Conservation (phyloP, 1,284 basidiomycete genomes). For the Fomitopsis betulina region DNA sequence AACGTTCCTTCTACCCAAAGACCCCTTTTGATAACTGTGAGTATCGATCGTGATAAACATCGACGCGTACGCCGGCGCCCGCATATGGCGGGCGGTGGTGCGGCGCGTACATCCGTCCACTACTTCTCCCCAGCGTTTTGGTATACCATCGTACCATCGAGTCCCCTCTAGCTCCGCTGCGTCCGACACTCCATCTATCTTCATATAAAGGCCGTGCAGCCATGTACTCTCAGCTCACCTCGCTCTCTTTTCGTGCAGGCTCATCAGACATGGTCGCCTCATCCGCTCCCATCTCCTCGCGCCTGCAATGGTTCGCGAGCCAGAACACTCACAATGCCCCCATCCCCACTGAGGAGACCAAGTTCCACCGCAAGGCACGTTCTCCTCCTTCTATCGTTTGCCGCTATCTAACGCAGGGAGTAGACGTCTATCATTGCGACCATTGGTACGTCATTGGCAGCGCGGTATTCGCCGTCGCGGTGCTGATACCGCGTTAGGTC, state of each 20-base stretch:
- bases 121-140: neutral
- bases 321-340: conserved; percentile 70
- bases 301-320: conserved; percentile 88
- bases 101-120: neutral
- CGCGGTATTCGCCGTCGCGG: neutral
- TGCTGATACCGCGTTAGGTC: conserved; percentile 46
- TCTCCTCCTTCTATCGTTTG: conserved; percentile 6
- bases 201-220: conserved; percentile 8
- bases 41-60: neutral
- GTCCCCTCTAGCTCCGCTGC: conserved; percentile 30
- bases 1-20: neutral
- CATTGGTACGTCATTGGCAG: conserved; percentile 59
- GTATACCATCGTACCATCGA: conserved; percentile 18
- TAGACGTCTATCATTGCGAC: conserved; percentile 97
- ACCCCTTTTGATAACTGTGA: neutral
- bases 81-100: neutral
- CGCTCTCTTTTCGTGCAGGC: conserved; percentile 3
- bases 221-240: conserved; percentile 9
- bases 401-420: conserved; percentile 6
- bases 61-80: neutral
- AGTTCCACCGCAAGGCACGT: conserved; percentile 85
- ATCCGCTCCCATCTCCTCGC: conserved; percentile 56
- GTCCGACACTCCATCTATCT: neutral
- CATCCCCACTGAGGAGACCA: conserved; percentile 70
- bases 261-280: conserved; percentile 15